Base-by-base conservation (phyloP, 75 land plant species). In the Cunninghamia lanceolata region DNA sequence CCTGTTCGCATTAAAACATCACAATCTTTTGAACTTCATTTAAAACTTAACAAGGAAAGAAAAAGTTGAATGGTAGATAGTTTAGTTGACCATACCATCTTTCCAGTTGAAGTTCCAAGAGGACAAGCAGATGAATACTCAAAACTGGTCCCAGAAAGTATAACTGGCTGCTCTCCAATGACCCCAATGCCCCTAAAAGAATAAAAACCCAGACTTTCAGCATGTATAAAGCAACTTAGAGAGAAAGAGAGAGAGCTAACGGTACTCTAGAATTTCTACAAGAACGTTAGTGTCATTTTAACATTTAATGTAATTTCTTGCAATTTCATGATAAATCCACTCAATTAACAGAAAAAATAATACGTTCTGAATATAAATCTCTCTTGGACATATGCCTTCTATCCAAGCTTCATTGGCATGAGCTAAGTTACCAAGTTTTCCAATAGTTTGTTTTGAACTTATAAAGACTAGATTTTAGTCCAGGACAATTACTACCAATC, bases 111-210 rank as follows among this genome's bases (percentile, higher is more conserved):
- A 63, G 97, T 94, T 85, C 88, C 79, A 68, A 95, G 88, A 52
- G 97, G 97, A 88, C 97, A 95, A 46, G 95, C 95, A 35, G 95
- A 95, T 16, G 97, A 93, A 85, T 96, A 96, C 84, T 94, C 96
- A 88, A 96, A 96, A 82, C 92, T 89, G 3, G 96, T 92, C 63
- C 85, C 86, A 32, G 97, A 95, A 91, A 94, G 93, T 76, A 96
- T 90, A 63, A 96, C 96, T 38, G 97, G 97, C 84, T 96, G 97
- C 86, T 96, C 94, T 85, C 97, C 97, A 50, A 92, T 91, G 11
- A 96, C 97, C 25, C 97, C 97, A 70, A 88, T 77, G 13, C 97
- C 97, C 94, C 95, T 95, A 89, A 76, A 19, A 52, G 54, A 85
- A 82, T 74, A 40, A 30, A 21, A 82, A 46, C 25, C 15, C n/a